Evolutionary conservation across 768 basidiomycete genomes (phyloP), one percentile per base, ranked within the genome.

Genomic region (Pisolithus marmoratus): DNA sequence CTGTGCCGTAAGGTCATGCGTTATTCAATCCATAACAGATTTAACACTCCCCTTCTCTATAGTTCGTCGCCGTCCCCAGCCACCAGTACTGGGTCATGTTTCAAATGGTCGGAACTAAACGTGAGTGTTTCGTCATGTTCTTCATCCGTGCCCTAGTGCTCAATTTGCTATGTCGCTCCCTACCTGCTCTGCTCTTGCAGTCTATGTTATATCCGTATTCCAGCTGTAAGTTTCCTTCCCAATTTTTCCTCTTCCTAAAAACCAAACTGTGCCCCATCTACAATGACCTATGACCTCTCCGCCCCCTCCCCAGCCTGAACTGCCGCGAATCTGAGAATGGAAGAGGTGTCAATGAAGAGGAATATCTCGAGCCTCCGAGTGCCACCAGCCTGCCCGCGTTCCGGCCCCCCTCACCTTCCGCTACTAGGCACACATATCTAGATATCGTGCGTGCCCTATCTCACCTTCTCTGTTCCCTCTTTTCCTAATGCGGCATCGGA

Each of bases 171-270:
- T 27, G 2, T 11, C 9, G n/a, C 29, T 11, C 29, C 29, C 29
- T 27, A 8, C 26, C 14, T 37, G 17, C 38, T 19, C 49, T 57
- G 24, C 14, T 5, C 2, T 46, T 19, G n/a, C 38, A 67, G 66
- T 69, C 23, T 62, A 63, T 19, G 55, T 65, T 29, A 67, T 67
- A n/a, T 58, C 56, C 12, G 23, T 67, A 5, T 50, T 67, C 4
- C 65, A 46, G 50, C 51, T 62, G 65, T 67, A 41, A 20, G 67
- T 57, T 37, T 9, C 12, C 4, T 1, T 1, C 24, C 4, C 6
- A 22, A 20, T 38, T 5, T 9, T 11, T 8, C 17, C 34, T 34
- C n/a, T 40, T 34, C 9, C 5, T 2, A 8, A 2, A 11, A 11
- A 31, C 11, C 9, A 31, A 31, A 2, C 29, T 31, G 8, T 8